Evolutionary conservation across 164 flowering plant genomes (phyloP).

Genomic region (Paratinospora sagittata): DNA sequence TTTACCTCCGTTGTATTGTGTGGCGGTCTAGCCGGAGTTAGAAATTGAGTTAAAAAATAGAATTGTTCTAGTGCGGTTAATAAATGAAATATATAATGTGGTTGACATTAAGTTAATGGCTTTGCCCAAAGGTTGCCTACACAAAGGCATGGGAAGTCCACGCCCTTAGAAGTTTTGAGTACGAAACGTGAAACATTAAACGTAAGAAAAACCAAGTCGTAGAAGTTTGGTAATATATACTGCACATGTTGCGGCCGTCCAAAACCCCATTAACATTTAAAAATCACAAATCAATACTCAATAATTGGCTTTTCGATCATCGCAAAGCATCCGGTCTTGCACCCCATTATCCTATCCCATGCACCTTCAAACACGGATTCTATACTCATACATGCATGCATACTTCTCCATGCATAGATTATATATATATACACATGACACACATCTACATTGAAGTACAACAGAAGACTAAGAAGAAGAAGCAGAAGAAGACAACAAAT

Average conservation of each 20-base stretch:
- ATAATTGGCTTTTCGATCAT: conserved; percentile 7
- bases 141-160: no score
- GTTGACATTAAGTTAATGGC: no score
- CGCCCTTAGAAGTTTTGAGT: no score
- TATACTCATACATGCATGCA: conserved; percentile 5
- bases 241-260: conserved; percentile 15
- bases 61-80: no score
- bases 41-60: no score
- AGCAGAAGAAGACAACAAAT: not conserved
- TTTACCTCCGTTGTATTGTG: no score
- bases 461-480: no score
- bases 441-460: not conserved
- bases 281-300: not conserved
- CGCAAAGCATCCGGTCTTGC: conserved; percentile 25
- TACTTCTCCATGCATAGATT: not conserved
- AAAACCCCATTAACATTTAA: not conserved
- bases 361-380: conserved; percentile 14
- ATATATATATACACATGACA: not conserved
- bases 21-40: no score
- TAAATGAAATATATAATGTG: no score
- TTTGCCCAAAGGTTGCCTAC: no score
- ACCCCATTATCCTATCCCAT: conserved; percentile 9
- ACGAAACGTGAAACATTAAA: not conserved
- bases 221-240: not conserved
- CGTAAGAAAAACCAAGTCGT: conserved; percentile 1